Evolutionary conservation across 2,329 filamentous ascomycete genomes (phyloP).

Genomic region (Meredithiella fracta): DNA sequence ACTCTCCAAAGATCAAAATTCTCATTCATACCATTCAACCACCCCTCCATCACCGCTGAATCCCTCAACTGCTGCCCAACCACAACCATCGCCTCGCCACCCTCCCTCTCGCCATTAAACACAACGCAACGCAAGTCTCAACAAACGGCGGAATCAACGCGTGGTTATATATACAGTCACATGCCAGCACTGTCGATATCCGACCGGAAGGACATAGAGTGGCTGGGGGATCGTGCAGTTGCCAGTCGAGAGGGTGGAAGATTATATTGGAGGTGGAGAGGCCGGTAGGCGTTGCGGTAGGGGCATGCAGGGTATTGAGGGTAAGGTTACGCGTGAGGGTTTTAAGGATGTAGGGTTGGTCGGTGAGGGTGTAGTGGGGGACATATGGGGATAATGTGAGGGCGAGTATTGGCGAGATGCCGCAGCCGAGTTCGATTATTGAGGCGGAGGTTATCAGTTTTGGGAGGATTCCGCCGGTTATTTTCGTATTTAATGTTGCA

Average conservation of each 20-base stretch:
- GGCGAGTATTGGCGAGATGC: conserved; percentile 66
- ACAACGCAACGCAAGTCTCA: conserved; percentile 62
- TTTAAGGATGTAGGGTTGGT: conserved; percentile 71
- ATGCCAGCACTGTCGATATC: conserved; percentile 48
- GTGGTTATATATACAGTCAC: conserved; percentile 94
- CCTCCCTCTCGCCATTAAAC: conserved; percentile 22
- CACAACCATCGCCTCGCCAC: conserved; percentile 50
- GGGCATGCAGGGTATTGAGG: neutral
- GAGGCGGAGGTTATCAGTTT: conserved; percentile 24
- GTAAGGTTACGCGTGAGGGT: conserved; percentile 53
- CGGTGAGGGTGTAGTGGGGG: conserved; percentile 58
- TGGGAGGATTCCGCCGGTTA: too few relatives aligned
- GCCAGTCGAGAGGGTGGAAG: conserved; percentile 67
- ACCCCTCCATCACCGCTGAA: conserved; percentile 68
- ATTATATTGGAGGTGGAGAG: conserved; percentile 24
- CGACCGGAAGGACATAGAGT: neutral
- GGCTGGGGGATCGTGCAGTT: conserved; percentile 38
- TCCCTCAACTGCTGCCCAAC: conserved; percentile 81
- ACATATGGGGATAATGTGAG: conserved; percentile 45
- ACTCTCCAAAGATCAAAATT: conserved; percentile 64
- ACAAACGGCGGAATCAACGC: conserved; percentile 66
- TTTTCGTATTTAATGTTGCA: neutral
- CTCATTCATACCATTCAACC: conserved; percentile 52
- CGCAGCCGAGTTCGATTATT: conserved; percentile 74
- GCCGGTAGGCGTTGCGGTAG: too few relatives aligned